phyloP scores from a whole-genome alignment of 169 alveolate genomes.

The Babesia microti region DNA sequence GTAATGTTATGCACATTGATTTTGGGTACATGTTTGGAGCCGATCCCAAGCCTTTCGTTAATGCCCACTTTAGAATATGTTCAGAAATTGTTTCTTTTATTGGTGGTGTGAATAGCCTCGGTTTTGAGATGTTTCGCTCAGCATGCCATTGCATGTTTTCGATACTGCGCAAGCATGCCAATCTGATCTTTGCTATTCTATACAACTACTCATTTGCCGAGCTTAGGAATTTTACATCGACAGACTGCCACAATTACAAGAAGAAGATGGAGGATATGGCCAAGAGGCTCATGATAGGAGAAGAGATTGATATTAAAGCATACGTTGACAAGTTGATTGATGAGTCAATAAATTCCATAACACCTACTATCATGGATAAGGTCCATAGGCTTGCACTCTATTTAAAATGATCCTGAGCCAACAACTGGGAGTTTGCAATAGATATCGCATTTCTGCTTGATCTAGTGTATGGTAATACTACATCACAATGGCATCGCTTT shows the following conservation, averaged over 20 bases:
- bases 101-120: constrained; percentile 84
- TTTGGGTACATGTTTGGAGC: constrained; percentile 94
- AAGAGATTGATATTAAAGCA: background rate
- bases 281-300: constrained; percentile 7
- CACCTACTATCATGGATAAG: constrained; percentile 12
- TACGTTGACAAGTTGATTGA: constrained; percentile 6
- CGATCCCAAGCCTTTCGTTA: constrained; percentile 51
- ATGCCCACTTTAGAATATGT: constrained; percentile 52
- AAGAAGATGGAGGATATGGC: constrained; percentile 11
- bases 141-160: constrained; percentile 16
- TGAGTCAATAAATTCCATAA: constrained; percentile 12
- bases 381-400: too few relatives aligned
- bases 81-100: constrained; percentile 52
- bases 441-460: too few relatives aligned
- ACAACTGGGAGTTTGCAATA: too few relatives aligned
- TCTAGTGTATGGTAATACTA: too few relatives aligned
- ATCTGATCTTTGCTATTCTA: constrained; percentile 9
- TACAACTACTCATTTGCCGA: constrained; percentile 9
- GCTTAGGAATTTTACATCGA: constrained; percentile 8
- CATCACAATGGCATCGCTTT: too few relatives aligned
- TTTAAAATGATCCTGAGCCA: too few relatives aligned
- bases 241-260: too few relatives aligned
- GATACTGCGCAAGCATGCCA: constrained; percentile 15
- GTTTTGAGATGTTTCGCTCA: constrained; percentile 56
- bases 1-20: constrained; percentile 94